Evolutionary conservation across 768 basidiomycete species (phyloP), one percentile per base, ranked within the genome.

Genomic region (Omphalotus guepiniiformis): DNA sequence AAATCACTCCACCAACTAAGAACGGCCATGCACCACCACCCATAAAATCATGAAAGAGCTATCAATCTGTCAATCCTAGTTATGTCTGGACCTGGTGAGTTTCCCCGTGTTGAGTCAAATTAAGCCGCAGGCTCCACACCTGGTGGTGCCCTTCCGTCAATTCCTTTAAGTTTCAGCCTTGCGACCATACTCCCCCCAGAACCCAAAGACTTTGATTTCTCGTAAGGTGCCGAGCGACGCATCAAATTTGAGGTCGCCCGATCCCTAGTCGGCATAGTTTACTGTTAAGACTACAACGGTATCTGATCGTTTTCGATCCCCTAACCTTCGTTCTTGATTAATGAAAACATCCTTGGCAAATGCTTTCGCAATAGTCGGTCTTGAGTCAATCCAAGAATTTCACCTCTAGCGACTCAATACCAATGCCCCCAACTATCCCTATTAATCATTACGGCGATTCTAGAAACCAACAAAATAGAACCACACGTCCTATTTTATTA

Each of bases 1-100:
- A 88, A 88, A 88, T 88, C 87, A 87, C 85, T 88, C 84, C 85
- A 72, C 80, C 78, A 85, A 85, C 83, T 84, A 85, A 84, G 82
- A 85, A 85, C 78, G 80, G 83, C 83, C 83, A 85, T 85, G 82
- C 82, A 85, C 83, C 82, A 85, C 82, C 83, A 84, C 82, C 83
- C 82, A 84, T 80, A 78, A 78, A 82, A 81, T 83, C 80, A 79
- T 75, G 80, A 83, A 83, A 84, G 82, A 83, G 81, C 81, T 82
- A 81, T 82, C 82, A 82, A 80, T 82, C 80, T 83, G 79, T 82
- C 80, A 77, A 78, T 79, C 79, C 76, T 78, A 76, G 72, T 80
- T 73, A 78, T 82, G 79, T 82, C 76, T 78, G 79, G 80, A 80
- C 80, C 80, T 82, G 80, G 81, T 83, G 76, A 83, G 80, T 81